phyloP scores from a whole-genome alignment of 2,329 filamentous ascomycete genomes.

The Arthroderma uncinatum region DNA sequence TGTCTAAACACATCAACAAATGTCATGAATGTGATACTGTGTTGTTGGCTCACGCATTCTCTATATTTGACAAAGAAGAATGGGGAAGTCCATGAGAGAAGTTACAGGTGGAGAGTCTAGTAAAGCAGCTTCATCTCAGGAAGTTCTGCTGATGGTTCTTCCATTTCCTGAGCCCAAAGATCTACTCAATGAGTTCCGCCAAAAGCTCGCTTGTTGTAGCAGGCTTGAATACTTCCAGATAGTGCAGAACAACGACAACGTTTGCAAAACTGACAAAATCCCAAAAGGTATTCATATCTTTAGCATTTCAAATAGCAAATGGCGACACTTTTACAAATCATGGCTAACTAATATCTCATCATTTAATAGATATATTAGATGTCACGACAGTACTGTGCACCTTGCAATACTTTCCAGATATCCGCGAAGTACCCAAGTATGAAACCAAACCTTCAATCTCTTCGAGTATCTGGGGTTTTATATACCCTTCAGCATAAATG shows the following conservation, averaged over 20 bases:
- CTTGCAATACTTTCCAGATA: slow-evolving; percentile 31
- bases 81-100: no score
- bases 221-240: slow-evolving; percentile 32
- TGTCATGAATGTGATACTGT: no score
- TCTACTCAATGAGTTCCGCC: slow-evolving; percentile 29
- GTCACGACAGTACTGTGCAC: slow-evolving; percentile 40
- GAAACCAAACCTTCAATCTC: not conserved
- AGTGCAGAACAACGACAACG: slow-evolving; percentile 16
- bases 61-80: no score
- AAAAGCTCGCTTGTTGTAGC: slow-evolving; percentile 37
- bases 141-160: slow-evolving; percentile 35
- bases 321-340: no score
- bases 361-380: slow-evolving; percentile 28
- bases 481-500: no score
- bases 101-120: no score
- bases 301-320: no score
- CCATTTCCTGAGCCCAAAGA: slow-evolving; percentile 34
- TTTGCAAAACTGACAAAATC: slow-evolving; percentile 7
- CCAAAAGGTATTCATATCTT: slow-evolving; percentile 12
- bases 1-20: no score
- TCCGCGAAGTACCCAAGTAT: slow-evolving; percentile 22
- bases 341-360: not conserved
- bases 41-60: no score
- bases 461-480: not conserved
- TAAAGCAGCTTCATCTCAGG: slow-evolving; percentile 15